These are phyloP conservation scores for Akanthomyces uredinophilus DNA, from an alignment of 2,329 filamentous ascomycete species.

Conservation along the genomic window DNA sequence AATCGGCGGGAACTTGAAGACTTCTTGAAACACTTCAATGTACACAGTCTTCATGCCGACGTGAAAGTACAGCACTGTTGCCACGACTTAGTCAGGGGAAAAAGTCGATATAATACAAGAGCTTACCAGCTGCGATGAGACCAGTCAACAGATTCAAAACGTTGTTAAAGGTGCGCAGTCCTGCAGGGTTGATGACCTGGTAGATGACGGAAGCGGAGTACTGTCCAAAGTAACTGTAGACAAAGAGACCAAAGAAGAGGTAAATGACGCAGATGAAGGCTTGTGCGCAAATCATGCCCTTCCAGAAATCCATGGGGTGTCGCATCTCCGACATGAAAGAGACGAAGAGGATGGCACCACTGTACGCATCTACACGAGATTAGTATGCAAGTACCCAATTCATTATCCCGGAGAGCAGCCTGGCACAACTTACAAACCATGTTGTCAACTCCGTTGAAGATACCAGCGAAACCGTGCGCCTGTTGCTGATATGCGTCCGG, in stretches of 20 bases:
- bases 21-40: constrained; percentile 43
- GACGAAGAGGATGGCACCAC: constrained; percentile 51
- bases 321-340: constrained; percentile 50
- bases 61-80: constrained; percentile 41
- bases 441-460: constrained; percentile 15
- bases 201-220: constrained; percentile 39
- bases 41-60: constrained; percentile 51
- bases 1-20: constrained; percentile 43
- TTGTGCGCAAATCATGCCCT: constrained; percentile 34
- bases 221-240: constrained; percentile 43
- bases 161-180: constrained; percentile 40
- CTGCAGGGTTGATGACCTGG: constrained; percentile 36
- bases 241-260: constrained; percentile 36
- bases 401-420: constrained; percentile 25
- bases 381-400: neutral
- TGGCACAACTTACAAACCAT: constrained; percentile 11
- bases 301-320: constrained; percentile 39
- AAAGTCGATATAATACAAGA: constrained; percentile 7
- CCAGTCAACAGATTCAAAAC: constrained; percentile 36
- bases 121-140: constrained; percentile 34
- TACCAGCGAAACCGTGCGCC: constrained; percentile 13
- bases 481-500: constrained; percentile 15
- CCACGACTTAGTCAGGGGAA: neutral
- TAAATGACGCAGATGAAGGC: constrained; percentile 35
- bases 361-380: constrained; percentile 38